These are phyloP conservation scores for Ascochyta koolunga DNA, from an alignment of 2,329 filamentous ascomycete species.

Conservation along the genomic window DNA sequence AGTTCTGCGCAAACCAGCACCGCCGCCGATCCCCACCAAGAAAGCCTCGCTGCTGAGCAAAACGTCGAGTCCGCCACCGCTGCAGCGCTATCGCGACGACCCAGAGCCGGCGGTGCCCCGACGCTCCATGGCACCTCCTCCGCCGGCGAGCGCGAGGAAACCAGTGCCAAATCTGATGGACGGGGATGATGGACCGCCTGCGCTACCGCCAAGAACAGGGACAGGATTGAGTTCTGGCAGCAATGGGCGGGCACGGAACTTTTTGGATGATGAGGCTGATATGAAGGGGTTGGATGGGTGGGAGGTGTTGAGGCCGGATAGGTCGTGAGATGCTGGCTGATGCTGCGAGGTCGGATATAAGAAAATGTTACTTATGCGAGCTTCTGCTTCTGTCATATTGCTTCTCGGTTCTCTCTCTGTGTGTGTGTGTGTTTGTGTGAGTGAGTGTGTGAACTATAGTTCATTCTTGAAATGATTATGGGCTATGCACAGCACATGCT, in stretches of 20 bases:
- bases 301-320: slow-evolving; percentile 46
- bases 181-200: slow-evolving; percentile 27
- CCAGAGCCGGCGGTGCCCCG: slow-evolving; percentile 12
- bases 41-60: slow-evolving; percentile 39
- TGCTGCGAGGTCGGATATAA: too few relatives aligned
- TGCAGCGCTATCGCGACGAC: slow-evolving; percentile 34
- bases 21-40: slow-evolving; percentile 42
- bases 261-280: slow-evolving; percentile 46
- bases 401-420: too few relatives aligned
- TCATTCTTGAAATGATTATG: neutral
- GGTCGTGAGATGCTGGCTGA: neutral
- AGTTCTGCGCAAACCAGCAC: slow-evolving; percentile 42
- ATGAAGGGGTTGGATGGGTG: slow-evolving; percentile 45
- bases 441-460: neutral
- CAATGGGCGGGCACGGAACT: slow-evolving; percentile 25
- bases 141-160: slow-evolving; percentile 19
- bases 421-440: too few relatives aligned
- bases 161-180: slow-evolving; percentile 31
- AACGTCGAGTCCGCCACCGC: slow-evolving; percentile 16
- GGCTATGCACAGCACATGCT: neutral
- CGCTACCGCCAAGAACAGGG: slow-evolving; percentile 42
- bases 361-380: too few relatives aligned
- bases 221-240: slow-evolving; percentile 32
- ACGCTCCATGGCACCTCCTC: slow-evolving; percentile 36
- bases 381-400: too few relatives aligned